Evolutionary conservation across 2,329 filamentous ascomycete species (phyloP).

Genomic region (Harringtonia aguacate): DNA sequence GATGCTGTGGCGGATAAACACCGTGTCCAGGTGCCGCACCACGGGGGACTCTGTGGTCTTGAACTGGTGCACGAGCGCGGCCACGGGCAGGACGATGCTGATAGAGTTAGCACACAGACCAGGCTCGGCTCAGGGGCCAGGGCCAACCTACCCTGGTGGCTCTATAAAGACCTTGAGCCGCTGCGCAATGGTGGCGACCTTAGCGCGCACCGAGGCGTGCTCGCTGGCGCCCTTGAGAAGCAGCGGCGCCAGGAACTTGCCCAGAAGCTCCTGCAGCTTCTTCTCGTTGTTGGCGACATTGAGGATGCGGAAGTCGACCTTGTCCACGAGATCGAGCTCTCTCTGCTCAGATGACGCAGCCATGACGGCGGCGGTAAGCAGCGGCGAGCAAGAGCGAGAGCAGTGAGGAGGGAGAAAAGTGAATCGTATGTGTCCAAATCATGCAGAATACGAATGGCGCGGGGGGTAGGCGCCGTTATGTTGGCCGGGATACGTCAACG

Average conservation of each 20-base stretch:
- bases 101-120: no score
- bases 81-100: conserved; percentile 70
- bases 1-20: conserved; percentile 78
- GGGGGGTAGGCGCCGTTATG: no score
- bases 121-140: no score
- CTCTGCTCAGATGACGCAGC: conserved; percentile 40
- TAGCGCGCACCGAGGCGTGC: conserved; percentile 67
- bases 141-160: conserved; percentile 30
- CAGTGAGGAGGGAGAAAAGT: no score
- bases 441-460: no score
- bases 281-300: conserved; percentile 72
- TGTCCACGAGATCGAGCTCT: conserved; percentile 74
- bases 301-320: conserved; percentile 72
- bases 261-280: conserved; percentile 69
- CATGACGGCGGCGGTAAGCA: no score
- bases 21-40: conserved; percentile 78
- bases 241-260: conserved; percentile 69
- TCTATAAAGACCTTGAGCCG: conserved; percentile 45
- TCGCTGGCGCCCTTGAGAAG: conserved; percentile 81
- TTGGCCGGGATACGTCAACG: no score
- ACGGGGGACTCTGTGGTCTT: conserved; percentile 64
- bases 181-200: conserved; percentile 45
- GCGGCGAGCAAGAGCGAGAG: no score
- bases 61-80: conserved; percentile 79
- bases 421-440: no score